These are phyloP conservation scores for Pseudocercospora musae DNA, from an alignment of 2,329 filamentous ascomycete species.

Conservation along the genomic window DNA sequence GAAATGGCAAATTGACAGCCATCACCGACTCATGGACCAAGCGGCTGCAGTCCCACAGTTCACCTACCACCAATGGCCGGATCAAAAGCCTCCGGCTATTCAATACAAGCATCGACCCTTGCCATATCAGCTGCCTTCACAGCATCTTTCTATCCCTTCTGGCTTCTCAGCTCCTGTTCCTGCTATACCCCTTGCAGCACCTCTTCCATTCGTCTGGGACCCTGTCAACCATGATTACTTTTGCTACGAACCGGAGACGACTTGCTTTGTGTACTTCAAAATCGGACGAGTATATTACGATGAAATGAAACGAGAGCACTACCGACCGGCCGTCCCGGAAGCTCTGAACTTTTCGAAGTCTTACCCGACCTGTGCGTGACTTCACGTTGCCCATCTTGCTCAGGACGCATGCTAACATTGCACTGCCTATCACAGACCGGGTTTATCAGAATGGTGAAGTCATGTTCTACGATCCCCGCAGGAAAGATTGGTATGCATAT, in stretches of 20 bases:
- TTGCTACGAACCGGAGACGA: conserved; percentile 15
- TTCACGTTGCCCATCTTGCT: background rate
- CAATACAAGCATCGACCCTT: conserved; percentile 5
- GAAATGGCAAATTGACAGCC: background rate
- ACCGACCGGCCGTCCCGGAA: conserved; percentile 5
- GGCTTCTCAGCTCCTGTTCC: background rate
- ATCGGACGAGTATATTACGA: conserved; percentile 13
- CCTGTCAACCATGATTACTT: conserved; percentile 13
- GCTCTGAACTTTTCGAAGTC: conserved; percentile 8
- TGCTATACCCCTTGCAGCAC: conserved; percentile 1
- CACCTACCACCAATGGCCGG: conserved; percentile 15
- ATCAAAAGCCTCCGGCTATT: conserved; percentile 7
- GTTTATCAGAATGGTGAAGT: conserved; percentile 14
- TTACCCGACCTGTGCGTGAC: conserved; percentile 3
- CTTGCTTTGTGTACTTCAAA: conserved; percentile 13
- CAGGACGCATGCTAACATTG: background rate
- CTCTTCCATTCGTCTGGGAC: conserved; percentile 12
- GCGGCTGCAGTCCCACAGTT: conserved; percentile 7
- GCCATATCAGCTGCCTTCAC: background rate
- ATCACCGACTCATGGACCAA: conserved; percentile 10
- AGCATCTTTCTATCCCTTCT: background rate
- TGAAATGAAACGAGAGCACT: conserved; percentile 13
- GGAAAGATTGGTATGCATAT: conserved; percentile 14
- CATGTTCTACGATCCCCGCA: conserved; percentile 12
- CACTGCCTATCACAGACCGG: background rate